A percentile compares a stretch with the other conserved stretches of the same genome.
phyloP scores from a whole-genome alignment of 2,329 filamentous ascomycete genomes.

The Coleophoma cylindrospora region DNA sequence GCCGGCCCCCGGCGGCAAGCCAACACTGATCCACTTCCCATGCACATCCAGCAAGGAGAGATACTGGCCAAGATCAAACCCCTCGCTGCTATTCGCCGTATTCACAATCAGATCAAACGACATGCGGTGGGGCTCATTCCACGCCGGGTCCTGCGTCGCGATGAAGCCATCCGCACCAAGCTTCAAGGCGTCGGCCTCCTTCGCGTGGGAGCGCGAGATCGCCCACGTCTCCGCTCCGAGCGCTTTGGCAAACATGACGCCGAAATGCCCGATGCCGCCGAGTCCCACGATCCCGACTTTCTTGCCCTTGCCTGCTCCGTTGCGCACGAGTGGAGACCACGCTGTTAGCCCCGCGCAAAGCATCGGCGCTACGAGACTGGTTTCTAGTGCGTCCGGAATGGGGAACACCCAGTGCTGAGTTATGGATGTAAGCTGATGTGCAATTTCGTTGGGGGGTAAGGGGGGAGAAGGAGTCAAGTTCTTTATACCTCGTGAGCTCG shows the following conservation, averaged over 20 bases:
- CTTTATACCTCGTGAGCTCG: constrained; percentile 59
- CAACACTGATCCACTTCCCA: constrained; percentile 72
- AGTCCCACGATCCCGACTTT: constrained; percentile 70
- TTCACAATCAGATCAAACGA: constrained; percentile 72
- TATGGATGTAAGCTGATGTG: not conserved
- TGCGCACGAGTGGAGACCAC: constrained; percentile 69
- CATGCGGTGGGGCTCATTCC: constrained; percentile 36
- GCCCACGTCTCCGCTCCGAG: constrained; percentile 55
- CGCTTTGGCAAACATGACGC: constrained; percentile 62
- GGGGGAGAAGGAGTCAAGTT: not conserved
- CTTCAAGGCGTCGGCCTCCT: constrained; percentile 49
- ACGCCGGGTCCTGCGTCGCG: constrained; percentile 38
- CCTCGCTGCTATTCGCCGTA: constrained; percentile 63
- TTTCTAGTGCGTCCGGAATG: constrained; percentile 66
- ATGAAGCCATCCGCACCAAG: constrained; percentile 56
- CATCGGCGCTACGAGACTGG: constrained; percentile 65
- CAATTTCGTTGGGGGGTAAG: no score
- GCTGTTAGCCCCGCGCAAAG: constrained; percentile 77
- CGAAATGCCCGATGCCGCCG: constrained; percentile 66
- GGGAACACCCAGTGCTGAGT: constrained; percentile 48
- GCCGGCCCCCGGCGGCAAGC: constrained; percentile 69
- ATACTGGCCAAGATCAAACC: constrained; percentile 64
- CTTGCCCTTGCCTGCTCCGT: constrained; percentile 69
- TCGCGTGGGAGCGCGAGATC: constrained; percentile 51
- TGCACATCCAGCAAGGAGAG: constrained; percentile 75